Percentiles rank a stretch among this genome's conserved stretches.
Conservation (phyloP, 2,329 filamentous ascomycete genomes). For the Pyrenochaeta sp. region DNA sequence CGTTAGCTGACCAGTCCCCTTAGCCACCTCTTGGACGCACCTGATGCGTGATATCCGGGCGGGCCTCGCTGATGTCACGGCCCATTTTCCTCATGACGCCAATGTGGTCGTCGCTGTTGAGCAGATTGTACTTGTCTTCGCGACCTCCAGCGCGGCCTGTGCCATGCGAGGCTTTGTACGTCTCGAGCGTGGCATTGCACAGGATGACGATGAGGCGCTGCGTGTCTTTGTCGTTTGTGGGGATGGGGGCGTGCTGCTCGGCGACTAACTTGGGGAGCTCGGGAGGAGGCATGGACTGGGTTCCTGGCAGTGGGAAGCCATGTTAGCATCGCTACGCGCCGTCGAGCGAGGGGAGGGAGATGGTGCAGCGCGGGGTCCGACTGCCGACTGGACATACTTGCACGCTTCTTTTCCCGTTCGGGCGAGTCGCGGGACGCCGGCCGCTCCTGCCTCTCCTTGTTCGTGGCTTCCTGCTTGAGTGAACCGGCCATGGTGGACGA, state of each 20-base stretch:
- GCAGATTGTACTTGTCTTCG: slow-evolving; percentile 94
- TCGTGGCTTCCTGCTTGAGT: slow-evolving; percentile 26
- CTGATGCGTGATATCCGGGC: slow-evolving; percentile 98
- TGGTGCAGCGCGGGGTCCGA: slow-evolving; percentile 5
- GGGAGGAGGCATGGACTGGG: slow-evolving; percentile 93
- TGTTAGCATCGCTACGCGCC: slow-evolving; percentile 40
- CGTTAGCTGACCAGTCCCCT: slow-evolving; percentile 26
- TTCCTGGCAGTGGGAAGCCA: slow-evolving; percentile 51
- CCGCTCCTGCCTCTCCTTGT: slow-evolving; percentile 29
- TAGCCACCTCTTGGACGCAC: slow-evolving; percentile 60
- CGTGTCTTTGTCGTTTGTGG: slow-evolving; percentile 85
- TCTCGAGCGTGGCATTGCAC: slow-evolving; percentile 96
- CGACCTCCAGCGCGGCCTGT: slow-evolving; percentile 68
- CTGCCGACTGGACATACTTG: slow-evolving; percentile 45
- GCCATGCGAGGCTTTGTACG: slow-evolving; percentile 87
- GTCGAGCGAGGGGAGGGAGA: no score
- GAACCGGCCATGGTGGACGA: slow-evolving; percentile 25
- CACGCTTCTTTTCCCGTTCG: slow-evolving; percentile 46
- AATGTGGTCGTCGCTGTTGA: slow-evolving; percentile 99
- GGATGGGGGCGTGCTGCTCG: slow-evolving; percentile 87
- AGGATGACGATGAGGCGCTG: slow-evolving; percentile 93
- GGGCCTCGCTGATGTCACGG: slow-evolving; percentile 94
- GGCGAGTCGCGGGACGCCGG: slow-evolving; percentile 40
- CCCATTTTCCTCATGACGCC: slow-evolving; percentile 99
- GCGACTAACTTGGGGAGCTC: slow-evolving; percentile 90